Conservation (phyloP, 345 rosid genomes). For the Pistacia vera region DNA sequence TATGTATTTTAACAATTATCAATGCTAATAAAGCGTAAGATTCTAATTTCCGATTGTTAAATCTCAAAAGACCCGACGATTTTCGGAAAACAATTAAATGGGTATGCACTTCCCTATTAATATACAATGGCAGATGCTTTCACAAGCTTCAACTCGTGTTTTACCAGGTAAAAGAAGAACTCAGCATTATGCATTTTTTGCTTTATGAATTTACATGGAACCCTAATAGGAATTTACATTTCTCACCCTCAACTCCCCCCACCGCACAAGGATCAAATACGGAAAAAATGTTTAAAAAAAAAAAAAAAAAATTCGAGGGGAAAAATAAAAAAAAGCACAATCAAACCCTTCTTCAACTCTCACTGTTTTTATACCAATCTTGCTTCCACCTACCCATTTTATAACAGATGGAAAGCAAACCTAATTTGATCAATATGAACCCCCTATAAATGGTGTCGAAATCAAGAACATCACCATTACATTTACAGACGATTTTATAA, state of each 20-base stretch:
- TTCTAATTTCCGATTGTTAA: too few relatives aligned
- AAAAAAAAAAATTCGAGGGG: conserved; percentile 1
- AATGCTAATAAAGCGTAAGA: too few relatives aligned
- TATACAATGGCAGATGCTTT: not conserved
- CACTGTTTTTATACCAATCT: conserved; percentile 22
- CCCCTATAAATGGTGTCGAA: conserved; percentile 27
- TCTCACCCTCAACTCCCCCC: conserved; percentile 47
- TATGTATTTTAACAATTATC: too few relatives aligned
- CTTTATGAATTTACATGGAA: conserved; percentile 38
- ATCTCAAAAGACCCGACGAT: too few relatives aligned
- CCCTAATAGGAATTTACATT: conserved; percentile 66
- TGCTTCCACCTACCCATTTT: conserved; percentile 22
- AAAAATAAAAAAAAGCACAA: conserved; percentile 25
- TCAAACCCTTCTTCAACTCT: conserved; percentile 28
- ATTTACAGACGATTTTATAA: conserved; percentile 33
- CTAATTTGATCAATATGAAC: conserved; percentile 29
- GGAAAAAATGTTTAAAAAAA: conserved; percentile 4
- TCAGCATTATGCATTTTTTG: conserved; percentile 27
- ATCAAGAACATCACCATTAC: conserved; percentile 26
- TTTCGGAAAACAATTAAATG: too few relatives aligned
- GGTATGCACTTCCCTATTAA: too few relatives aligned
- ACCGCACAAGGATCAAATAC: conserved; percentile 31
- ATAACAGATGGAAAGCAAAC: conserved; percentile 28
- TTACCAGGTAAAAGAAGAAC: conserved; percentile 14
- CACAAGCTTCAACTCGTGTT: too few relatives aligned